These are phyloP conservation scores for Acidomyces sp. DNA, from an alignment of 495 filamentous ascomycete genomes.

Conservation along the genomic window DNA sequence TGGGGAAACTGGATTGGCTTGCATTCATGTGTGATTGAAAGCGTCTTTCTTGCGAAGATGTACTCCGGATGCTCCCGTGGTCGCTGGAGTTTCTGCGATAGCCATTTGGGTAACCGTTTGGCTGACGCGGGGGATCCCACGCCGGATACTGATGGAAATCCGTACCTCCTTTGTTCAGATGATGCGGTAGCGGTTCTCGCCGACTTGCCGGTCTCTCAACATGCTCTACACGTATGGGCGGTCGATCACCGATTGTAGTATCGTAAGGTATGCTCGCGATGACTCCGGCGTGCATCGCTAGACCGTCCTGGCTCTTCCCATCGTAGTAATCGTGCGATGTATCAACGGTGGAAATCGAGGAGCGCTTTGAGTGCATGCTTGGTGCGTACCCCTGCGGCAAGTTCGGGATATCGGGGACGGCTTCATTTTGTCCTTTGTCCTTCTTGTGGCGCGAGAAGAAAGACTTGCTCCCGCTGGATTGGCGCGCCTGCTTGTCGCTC, in stretches of 20 bases:
- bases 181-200: conserved; percentile 65
- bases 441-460: conserved; percentile 77
- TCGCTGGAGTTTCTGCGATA: conserved; percentile 41
- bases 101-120: conserved; percentile 12
- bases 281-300: conserved; percentile 69
- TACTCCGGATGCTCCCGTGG: conserved; percentile 46
- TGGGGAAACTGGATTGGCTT: conserved; percentile 21
- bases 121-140: conserved; percentile 38
- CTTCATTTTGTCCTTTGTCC: conserved; percentile 52
- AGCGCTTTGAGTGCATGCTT: conserved; percentile 64
- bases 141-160: conserved; percentile 89
- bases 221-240: conserved; percentile 64
- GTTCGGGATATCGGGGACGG: conserved; percentile 31
- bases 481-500: conserved; percentile 58
- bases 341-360: conserved; percentile 64
- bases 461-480: conserved; percentile 72
- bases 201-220: conserved; percentile 50
- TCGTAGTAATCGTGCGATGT: conserved; percentile 31
- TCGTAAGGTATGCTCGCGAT: conserved; percentile 89
- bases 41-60: conserved; percentile 22
- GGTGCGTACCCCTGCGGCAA: conserved; percentile 28
- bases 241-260: conserved; percentile 49
- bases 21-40: not conserved
- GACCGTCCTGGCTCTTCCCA: conserved; percentile 27
- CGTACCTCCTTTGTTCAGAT: conserved; percentile 58